phyloP scores from a whole-genome alignment of 163 green algal genomes.

The Chloroidium sp. region DNA sequence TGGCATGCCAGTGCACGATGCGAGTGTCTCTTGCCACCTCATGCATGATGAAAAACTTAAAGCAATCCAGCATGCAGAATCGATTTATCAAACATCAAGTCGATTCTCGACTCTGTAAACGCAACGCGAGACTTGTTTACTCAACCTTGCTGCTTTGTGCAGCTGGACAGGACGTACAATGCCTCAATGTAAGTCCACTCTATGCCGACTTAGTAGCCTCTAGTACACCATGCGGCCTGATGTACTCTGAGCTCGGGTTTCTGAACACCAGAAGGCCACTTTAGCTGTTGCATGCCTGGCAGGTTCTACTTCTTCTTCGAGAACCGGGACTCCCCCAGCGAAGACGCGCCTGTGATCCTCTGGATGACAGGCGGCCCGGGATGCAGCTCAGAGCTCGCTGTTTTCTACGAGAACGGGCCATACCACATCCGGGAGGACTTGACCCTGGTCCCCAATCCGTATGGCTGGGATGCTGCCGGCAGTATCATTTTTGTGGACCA shows the following conservation, averaged over 20 bases:
- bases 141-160: neutral
- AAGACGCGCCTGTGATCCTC: constrained; percentile 66
- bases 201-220: neutral
- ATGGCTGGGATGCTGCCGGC: constrained; percentile 58
- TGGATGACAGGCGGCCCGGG: constrained; percentile 95
- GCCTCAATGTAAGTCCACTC: neutral
- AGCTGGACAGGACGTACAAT: neutral
- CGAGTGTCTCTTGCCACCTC: neutral
- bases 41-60: neutral
- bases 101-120: neutral
- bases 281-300: no score
- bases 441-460: constrained; percentile 23
- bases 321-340: constrained; percentile 16
- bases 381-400: constrained; percentile 77
- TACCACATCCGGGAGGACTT: constrained; percentile 56
- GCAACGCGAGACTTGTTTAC: neutral
- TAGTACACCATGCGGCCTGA: neutral
- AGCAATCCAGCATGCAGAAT: neutral
- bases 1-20: neutral
- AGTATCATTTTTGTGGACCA: constrained; percentile 77
- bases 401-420: constrained; percentile 78
- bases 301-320: constrained; percentile 94
- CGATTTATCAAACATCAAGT: neutral
- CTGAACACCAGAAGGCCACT: constrained; percentile 62
- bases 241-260: constrained; percentile 4